Evolutionary conservation across 352 stramenopile species (phyloP), one percentile per base, ranked within the genome.

Genomic region (Globisporangium spiculum): DNA sequence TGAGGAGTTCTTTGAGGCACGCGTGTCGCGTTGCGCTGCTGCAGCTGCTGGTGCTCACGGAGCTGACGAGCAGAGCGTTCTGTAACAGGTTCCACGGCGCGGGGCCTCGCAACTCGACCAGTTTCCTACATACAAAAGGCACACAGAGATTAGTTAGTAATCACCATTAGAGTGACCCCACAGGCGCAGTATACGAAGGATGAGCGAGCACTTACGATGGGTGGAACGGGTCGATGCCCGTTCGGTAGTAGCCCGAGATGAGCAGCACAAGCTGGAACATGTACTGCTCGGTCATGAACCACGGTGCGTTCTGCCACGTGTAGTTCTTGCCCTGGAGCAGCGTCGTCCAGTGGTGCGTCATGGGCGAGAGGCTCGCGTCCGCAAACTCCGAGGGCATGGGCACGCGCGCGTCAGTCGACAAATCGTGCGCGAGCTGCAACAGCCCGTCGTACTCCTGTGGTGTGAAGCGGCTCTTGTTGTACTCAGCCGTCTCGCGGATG

Each of bases 201-300:
- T 9, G 44, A n/a, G 18, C 20, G 41, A 20, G 14, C 14, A 72
- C 76, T 44, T 72, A 78, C 71, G 73, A 75, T 57, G 79, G 75
- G 57, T 88, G 79, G 73, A 91, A 93, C 18, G 85, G 85, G 53
- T 93, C 85, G 12, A 90, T 67, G 12, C 75, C 72, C 22, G 80
- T 79, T 14, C 79, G 78, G 66, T 87, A 90, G 64, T 85, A 92
- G 65, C 85, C 81, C 8, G 81, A 69, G 57, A 93, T 64, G 27
- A 91, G 57, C 27, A 91, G 67, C 22, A 93, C 71, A 32, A 88
- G 71, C 67, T 90, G 83, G 68, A 91, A 91, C 70, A 91, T 78
- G 75, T 93, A 93, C 57, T 88, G 81, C 64, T 93, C 85, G 12
- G 79, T 76, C 46, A 91, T 52, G 73, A 93, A 93, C 81, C 83